Evolutionary conservation across 2,329 filamentous ascomycete species (phyloP).

Genomic region (Ilyonectria mors-panacis): DNA sequence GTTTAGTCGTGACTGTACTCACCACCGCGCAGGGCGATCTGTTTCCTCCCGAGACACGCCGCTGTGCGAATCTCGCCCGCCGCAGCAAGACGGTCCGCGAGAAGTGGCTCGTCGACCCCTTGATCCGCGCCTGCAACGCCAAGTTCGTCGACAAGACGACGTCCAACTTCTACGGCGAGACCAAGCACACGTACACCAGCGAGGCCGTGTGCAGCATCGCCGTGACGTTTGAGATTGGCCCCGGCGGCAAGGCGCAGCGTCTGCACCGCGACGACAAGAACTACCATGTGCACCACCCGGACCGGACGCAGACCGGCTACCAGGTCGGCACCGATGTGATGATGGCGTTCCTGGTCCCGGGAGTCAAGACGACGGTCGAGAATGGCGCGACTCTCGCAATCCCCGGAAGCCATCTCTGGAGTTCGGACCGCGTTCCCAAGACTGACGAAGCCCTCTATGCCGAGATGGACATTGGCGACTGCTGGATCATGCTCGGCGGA

Average conservation of each 20-base stretch:
- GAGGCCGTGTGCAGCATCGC: conserved; percentile 26
- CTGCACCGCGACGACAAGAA: conserved; percentile 27
- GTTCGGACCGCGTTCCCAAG: conserved; percentile 13
- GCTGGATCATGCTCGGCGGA: conserved; percentile 25
- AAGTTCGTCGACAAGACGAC: conserved; percentile 26
- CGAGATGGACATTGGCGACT: conserved; percentile 25
- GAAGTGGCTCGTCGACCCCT: conserved; percentile 19
- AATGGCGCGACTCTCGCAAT: conserved; percentile 24
- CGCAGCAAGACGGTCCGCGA: conserved; percentile 24
- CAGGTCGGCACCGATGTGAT: conserved; percentile 19
- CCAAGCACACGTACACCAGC: conserved; percentile 24
- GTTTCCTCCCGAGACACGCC: conserved; percentile 23
- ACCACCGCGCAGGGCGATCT: conserved; percentile 12
- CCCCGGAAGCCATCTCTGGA: conserved; percentile 24
- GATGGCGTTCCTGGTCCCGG: conserved; percentile 22
- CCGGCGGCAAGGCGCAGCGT: conserved; percentile 23
- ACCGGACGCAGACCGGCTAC: conserved; percentile 17
- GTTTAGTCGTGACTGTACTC: background rate
- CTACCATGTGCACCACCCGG: conserved; percentile 19
- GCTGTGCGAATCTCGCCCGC: conserved; percentile 22
- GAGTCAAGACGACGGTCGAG: conserved; percentile 18
- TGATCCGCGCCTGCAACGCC: conserved; percentile 22
- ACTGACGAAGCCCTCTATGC: conserved; percentile 17
- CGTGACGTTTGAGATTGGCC: conserved; percentile 22
- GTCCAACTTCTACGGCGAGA: conserved; percentile 24